Percentiles rank a stretch among this genome's conserved stretches.
Conservation (phyloP, 352 stramenopile genomes). For the Globisporangium ultimum region DNA sequence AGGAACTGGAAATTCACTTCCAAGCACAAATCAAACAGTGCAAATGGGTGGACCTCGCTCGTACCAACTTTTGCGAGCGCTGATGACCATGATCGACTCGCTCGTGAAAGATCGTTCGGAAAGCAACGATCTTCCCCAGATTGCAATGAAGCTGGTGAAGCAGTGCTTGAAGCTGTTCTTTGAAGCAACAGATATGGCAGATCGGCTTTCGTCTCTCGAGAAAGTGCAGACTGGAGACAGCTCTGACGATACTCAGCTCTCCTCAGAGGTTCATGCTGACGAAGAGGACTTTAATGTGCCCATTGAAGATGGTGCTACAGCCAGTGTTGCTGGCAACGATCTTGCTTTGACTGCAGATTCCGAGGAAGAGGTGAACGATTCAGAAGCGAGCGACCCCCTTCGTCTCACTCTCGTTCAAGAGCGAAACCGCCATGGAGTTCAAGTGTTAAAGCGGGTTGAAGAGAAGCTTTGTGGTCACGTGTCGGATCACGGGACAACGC, state of each 20-base stretch:
- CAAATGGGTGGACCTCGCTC: neutral
- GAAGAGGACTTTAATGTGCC: slow-evolving; percentile 16
- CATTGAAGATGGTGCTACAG: slow-evolving; percentile 5
- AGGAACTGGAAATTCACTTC: neutral
- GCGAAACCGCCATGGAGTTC: slow-evolving; percentile 52
- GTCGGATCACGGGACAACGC: slow-evolving; percentile 25
- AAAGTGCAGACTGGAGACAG: slow-evolving; percentile 8
- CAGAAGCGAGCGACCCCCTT: neutral
- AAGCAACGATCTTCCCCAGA: slow-evolving; percentile 21
- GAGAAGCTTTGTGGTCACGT: slow-evolving; percentile 65
- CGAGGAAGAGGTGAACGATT: neutral
- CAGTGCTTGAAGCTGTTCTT: slow-evolving; percentile 61
- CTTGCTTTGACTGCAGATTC: slow-evolving; percentile 2
- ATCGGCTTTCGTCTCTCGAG: slow-evolving; percentile 36
- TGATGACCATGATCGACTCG: slow-evolving; percentile 25
- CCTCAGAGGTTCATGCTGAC: slow-evolving; percentile 2
- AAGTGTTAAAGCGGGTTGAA: slow-evolving; percentile 71
- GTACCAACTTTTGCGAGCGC: slow-evolving; percentile 13
- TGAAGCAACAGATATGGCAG: slow-evolving; percentile 58
- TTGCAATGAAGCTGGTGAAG: slow-evolving; percentile 33
- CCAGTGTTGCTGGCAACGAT: slow-evolving; percentile 5
- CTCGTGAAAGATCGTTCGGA: slow-evolving; percentile 3
- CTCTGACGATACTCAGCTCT: slow-evolving; percentile 5
- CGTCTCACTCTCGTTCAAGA: slow-evolving; percentile 11
- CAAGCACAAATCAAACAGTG: neutral